Evolutionary conservation across 345 rosid species (phyloP), one percentile per base, ranked within the genome.

Genomic region (Odontarrhena argentea): DNA sequence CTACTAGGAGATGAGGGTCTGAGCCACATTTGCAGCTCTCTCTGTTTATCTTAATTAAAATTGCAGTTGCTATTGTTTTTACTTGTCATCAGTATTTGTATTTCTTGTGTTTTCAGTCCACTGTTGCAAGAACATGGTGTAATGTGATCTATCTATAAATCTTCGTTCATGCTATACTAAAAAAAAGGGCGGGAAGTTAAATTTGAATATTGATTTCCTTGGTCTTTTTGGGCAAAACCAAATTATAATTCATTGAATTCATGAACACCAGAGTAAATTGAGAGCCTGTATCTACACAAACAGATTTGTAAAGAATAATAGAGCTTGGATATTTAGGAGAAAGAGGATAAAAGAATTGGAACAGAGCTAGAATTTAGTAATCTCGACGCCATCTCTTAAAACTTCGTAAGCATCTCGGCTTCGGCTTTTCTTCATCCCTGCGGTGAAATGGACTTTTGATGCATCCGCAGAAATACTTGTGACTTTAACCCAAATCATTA

Each of bases 391-490:
- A 52, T 82, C 82, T 70, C 78, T 82, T 22, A 86, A 82, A 28
- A 72, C 66, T 47, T 86, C 89, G 55, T 84, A 88, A 15, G 88
- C 93, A 64, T 79, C 88, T 65, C 84, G 86, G 4, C 85, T 76
- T 79, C 91, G 88, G 2, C 96, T 82, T 76, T 94, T 91, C 89
- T 81, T 91, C 51, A 94, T 86, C 43, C 99, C 96, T 0, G 99
- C 97, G 3, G 87, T 85, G 57, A 94, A 88, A 87, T 95, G 90
- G 2, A 94, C 78, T 82, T 91, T 94, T 64, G 88, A 92, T 5
- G 97, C 84, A 75, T 91, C 97, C 0, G 87, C 79, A 0, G 93
- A 65, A 26, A 94, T 71, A 25, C 81, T 73, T 7, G 99, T 88
- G 68, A 94, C 86, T 80, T 94, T 87, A 45, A 88, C 96, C 96